A percentile compares a stretch with the other conserved stretches of the same genome.
phyloP scores from a whole-genome alignment of 805 yeast species.

The Candida arabinofermentans region DNA sequence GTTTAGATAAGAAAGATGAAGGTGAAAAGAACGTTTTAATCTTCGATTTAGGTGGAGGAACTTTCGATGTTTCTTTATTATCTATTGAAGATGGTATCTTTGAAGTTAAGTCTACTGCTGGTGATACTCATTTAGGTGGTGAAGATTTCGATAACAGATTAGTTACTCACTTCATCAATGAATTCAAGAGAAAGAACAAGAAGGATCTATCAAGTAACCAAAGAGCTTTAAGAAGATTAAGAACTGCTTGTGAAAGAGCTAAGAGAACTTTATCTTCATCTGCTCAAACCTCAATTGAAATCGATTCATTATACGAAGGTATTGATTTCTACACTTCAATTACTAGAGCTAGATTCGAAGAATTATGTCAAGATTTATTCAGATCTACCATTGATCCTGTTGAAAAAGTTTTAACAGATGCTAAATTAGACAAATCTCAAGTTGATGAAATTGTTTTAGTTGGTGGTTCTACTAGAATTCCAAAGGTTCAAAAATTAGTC shows the following conservation, averaged over 20 bases:
- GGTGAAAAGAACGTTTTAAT: constrained; percentile 65
- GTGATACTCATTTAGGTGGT: constrained; percentile 91
- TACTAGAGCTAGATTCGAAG: constrained; percentile 98
- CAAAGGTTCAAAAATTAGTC: constrained; percentile 92
- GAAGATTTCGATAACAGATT: constrained; percentile 77
- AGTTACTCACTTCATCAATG: constrained; percentile 88
- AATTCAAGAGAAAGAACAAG: constrained; percentile 97
- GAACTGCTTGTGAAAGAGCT: constrained; percentile 99
- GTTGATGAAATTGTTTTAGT: constrained; percentile 91
- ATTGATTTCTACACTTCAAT: constrained; percentile 93
- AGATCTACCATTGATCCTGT: constrained; percentile 94
- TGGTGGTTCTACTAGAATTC: constrained; percentile 98
- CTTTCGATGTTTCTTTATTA: constrained; percentile 92
- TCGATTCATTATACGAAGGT: constrained; percentile 94
- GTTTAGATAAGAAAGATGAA: constrained; percentile 69
- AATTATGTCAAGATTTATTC: constrained; percentile 89
- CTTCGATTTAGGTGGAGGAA: constrained; percentile 98
- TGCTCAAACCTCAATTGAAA: constrained; percentile 92
- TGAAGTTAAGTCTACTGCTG: constrained; percentile 96
- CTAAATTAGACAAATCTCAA: constrained; percentile 84
- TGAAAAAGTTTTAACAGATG: constrained; percentile 88
- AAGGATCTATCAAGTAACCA: constrained; percentile 90
- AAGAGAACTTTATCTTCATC: constrained; percentile 98
- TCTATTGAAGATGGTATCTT: constrained; percentile 97
- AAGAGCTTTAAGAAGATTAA: constrained; percentile 95